Evolutionary conservation across 2,329 filamentous ascomycete species (phyloP), one percentile per base, ranked within the genome.

Genomic region (Colletotrichum simmondsii): DNA sequence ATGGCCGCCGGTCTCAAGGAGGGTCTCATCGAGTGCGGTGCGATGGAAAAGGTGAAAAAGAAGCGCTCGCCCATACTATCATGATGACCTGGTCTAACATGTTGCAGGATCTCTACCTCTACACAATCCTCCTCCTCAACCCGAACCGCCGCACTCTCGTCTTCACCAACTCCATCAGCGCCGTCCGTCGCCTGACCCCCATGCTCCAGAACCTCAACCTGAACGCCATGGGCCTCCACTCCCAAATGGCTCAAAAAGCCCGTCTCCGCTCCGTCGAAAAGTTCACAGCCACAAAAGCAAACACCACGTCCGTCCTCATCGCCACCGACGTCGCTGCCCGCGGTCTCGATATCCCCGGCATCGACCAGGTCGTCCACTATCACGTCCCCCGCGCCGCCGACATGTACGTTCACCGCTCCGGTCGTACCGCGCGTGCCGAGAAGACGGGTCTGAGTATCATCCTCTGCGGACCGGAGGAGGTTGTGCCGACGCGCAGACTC

Each of bases 161-260:
- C 60, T 99, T 99, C 81, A 95, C 95, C 32, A 99, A 99, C 84
- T 98, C 95, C 57, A 98, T 99, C 81, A 94, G 94, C 65, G 93
- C 96, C 3, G 96, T 98, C 64, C 93, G 95, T 57, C 94, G 97
- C 49, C 87, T 99, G 14, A 92, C 93, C 0, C 94, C 96, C 0
- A 90, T 98, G 79, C 89, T 99, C 2, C 91, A 96, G 77, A 94
- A 94, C 76, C 90, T 99, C 63, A 90, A 92, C 74, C 87, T 98
- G 10, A 91, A 92, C 2, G 93, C 92, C 1, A 86, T 94, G 12
- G 91, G 94, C 0, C 86, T 99, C 0, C 97, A 99, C 83, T 98
- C 95, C 0, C 93, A 95, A 75, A 98, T 99, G 97, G 89, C 92
- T 1, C 97, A 99, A 83, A 98, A 98, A 82, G 95, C 97, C 3